Evolutionary conservation across 371 early-diverging fungal species (phyloP).

Genomic region (Rhizopus sp.): DNA sequence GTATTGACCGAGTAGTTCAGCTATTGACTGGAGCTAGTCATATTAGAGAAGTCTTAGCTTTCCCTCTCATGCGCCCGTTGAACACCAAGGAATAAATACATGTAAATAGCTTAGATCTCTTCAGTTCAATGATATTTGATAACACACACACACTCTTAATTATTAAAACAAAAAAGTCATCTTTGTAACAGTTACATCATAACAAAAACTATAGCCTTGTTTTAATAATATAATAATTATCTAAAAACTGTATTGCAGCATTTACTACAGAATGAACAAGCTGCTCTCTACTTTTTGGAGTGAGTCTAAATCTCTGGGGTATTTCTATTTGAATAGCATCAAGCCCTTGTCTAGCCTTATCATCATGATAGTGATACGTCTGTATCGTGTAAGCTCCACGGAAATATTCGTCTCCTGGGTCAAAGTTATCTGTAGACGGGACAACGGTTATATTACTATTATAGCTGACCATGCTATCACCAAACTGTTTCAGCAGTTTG

Average conservation of each 20-base stretch:
- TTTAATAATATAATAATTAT: slow-evolving; percentile 2
- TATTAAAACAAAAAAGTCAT: no score
- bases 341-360: slow-evolving; percentile 1
- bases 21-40: slow-evolving; percentile 83
- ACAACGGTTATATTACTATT: slow-evolving; percentile 1
- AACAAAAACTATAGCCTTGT: no score
- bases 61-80: slow-evolving; percentile 65
- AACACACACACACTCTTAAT: no score
- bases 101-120: no score
- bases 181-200: no score
- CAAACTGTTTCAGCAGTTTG: slow-evolving; percentile 7
- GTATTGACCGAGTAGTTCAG: slow-evolving; percentile 93
- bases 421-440: slow-evolving; percentile 13
- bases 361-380: not conserved
- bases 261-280: not conserved
- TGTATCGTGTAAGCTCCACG: slow-evolving; percentile 18
- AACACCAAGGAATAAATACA: not conserved
- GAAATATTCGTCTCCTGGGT: slow-evolving; percentile 12
- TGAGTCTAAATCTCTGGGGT: slow-evolving; percentile 10
- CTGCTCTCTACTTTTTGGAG: slow-evolving; percentile 3
- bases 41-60: slow-evolving; percentile 93
- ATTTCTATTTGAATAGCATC: slow-evolving; percentile 24
- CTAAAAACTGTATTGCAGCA: not conserved
- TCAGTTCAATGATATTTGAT: no score
- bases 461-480: not conserved